Percentiles rank a stretch among this genome's conserved stretches.
Evolutionary conservation across 805 yeast species (phyloP).

Genomic region (Pachysolen tannophilus): DNA sequence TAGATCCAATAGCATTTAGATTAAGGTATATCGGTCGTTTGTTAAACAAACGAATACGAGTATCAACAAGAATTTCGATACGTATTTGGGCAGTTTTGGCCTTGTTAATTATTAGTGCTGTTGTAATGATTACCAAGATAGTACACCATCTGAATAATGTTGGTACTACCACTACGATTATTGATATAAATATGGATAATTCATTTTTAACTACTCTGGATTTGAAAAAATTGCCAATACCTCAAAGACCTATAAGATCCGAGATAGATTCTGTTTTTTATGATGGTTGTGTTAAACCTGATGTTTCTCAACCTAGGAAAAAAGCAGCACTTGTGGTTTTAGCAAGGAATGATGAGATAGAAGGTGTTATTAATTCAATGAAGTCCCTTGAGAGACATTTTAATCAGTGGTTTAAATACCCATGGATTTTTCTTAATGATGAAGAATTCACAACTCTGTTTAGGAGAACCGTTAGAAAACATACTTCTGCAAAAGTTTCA

Average conservation of each 20-base stretch:
- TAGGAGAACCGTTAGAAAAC: conserved; percentile 36
- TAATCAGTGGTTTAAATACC: conserved; percentile 90
- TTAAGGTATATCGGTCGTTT: too few species aligned
- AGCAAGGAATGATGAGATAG: conserved; percentile 72
- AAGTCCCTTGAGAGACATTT: conserved; percentile 75
- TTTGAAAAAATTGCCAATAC: conserved; percentile 18
- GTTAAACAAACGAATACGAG: too few species aligned
- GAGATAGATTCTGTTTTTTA: conserved; percentile 21
- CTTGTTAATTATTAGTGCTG: too few species aligned
- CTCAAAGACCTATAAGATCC: conserved; percentile 18
- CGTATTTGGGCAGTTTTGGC: too few species aligned
- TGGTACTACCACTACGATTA: too few species aligned
- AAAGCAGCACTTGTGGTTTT: conserved; percentile 83
- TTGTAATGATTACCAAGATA: too few species aligned
- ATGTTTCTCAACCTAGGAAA: conserved; percentile 32
- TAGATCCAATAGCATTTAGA: too few species aligned
- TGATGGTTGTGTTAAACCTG: conserved; percentile 24
- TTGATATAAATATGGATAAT: too few species aligned
- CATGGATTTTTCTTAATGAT: conserved; percentile 86
- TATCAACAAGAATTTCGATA: too few species aligned
- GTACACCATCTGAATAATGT: too few species aligned
- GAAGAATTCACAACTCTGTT: conserved; percentile 65
- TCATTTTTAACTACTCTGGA: too few species aligned
- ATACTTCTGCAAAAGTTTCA: conserved; percentile 54
- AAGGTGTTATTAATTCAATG: conserved; percentile 71